Evolutionary conservation across 176 grass and related monocot species (phyloP).

Genomic region (Cocos nucifera): DNA sequence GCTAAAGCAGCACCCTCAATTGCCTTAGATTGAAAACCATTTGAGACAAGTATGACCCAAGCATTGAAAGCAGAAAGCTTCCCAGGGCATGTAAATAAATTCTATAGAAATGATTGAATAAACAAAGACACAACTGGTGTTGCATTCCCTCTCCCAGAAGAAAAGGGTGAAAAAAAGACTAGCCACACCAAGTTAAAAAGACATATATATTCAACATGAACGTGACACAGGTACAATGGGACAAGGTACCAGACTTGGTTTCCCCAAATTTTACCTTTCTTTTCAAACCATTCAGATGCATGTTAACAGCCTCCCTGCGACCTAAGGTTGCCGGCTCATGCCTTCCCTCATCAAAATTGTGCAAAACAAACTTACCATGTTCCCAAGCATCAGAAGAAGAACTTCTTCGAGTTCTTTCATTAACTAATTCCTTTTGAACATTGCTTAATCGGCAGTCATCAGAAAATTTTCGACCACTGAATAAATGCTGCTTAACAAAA

Average conservation of each 20-base stretch:
- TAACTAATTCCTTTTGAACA: constrained; percentile 23
- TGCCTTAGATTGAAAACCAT: too few relatives aligned
- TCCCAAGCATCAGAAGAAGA: constrained; percentile 24
- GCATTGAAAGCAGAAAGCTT: too few relatives aligned
- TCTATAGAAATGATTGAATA: too few relatives aligned
- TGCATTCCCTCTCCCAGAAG: constrained; percentile 13
- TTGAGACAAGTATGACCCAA: too few relatives aligned
- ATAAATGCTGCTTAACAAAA: constrained; percentile 12
- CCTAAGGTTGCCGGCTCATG: constrained; percentile 28
- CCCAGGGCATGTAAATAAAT: too few relatives aligned
- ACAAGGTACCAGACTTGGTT: constrained; percentile 40
- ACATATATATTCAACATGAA: constrained; percentile 27
- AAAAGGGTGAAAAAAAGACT: constrained; percentile 9
- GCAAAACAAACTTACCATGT: constrained; percentile 37
- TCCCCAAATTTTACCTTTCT: constrained; percentile 80
- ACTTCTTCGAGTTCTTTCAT: constrained; percentile 22
- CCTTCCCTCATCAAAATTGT: constrained; percentile 34
- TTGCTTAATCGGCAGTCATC: constrained; percentile 7
- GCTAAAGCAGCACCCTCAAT: too few relatives aligned
- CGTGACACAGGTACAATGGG: constrained; percentile 23
- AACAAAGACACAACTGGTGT: neutral
- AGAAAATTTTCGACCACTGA: constrained; percentile 30
- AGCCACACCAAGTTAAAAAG: constrained; percentile 18
- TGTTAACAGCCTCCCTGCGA: constrained; percentile 26
- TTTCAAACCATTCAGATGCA: constrained; percentile 46